phyloP scores from a whole-genome alignment of 2,329 filamentous ascomycete species.

The Pyricularia grisea region DNA sequence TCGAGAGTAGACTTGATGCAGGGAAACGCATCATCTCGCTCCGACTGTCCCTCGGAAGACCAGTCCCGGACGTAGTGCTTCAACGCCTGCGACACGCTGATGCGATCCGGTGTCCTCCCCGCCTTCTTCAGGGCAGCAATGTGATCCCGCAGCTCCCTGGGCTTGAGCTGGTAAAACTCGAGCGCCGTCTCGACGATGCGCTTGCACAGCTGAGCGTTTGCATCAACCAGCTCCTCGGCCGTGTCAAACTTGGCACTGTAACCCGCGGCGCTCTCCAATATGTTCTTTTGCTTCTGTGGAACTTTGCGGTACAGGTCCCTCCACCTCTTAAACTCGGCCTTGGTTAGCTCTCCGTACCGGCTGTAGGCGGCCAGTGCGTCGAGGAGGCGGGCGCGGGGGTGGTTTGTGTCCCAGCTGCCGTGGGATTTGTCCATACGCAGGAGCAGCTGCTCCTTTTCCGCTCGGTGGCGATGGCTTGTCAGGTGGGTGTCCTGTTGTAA shows the following conservation, averaged over 20 bases:
- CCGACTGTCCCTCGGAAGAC: conserved; percentile 35
- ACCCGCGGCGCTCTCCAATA: conserved; percentile 45
- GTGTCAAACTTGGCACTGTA: conserved; percentile 44
- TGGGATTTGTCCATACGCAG: conserved; percentile 17
- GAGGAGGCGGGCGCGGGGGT: conserved; percentile 28
- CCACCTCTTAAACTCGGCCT: conserved; percentile 25
- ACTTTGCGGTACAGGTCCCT: conserved; percentile 26
- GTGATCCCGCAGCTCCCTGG: conserved; percentile 33
- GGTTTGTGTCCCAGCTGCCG: conserved; percentile 23
- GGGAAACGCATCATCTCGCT: conserved; percentile 32
- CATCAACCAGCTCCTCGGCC: conserved; percentile 29
- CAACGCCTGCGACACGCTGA: conserved; percentile 40
- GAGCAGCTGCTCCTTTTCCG: conserved; percentile 14
- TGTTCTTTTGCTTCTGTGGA: conserved; percentile 23
- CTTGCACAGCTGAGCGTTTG: conserved; percentile 35
- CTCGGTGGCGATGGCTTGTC: conserved; percentile 4
- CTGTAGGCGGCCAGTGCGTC: conserved; percentile 28
- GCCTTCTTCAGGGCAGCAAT: conserved; percentile 25
- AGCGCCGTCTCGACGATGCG: conserved; percentile 34
- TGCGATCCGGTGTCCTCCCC: conserved; percentile 26
- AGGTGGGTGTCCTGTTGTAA: neutral
- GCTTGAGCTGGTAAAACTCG: conserved; percentile 33
- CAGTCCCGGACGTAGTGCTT: conserved; percentile 51
- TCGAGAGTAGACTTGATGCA: conserved; percentile 24
- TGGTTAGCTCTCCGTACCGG: conserved; percentile 23